Evolutionary conservation across 1,284 basidiomycete genomes (phyloP).

Genomic region (Naganishia liquefaciens): DNA sequence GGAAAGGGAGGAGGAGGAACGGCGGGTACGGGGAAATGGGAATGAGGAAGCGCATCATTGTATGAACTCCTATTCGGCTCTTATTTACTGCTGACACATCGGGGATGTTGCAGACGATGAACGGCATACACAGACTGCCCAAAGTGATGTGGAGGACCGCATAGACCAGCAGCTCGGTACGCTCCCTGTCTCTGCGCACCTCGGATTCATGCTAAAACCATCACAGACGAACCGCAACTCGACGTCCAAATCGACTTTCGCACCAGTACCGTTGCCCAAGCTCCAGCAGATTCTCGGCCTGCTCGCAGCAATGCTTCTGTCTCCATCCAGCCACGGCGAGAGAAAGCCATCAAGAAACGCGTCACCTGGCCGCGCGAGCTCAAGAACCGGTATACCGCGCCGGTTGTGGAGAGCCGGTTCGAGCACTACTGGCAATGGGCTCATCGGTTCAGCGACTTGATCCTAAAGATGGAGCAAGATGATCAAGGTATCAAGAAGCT

Average conservation of each 20-base stretch:
- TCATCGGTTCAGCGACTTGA: not conserved
- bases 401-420: not conserved
- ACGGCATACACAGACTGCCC: not conserved
- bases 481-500: not conserved
- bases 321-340: not conserved
- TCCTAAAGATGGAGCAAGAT: not conserved
- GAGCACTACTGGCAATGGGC: slow-evolving; percentile 2
- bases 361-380: not conserved
- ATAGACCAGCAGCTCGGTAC: too few relatives aligned
- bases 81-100: not conserved
- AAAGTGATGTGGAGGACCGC: too few relatives aligned
- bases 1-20: not conserved
- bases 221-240: not conserved
- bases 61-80: not conserved
- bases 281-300: too few relatives aligned
- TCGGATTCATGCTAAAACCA: too few relatives aligned
- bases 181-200: too few relatives aligned
- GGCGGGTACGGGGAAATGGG: not conserved
- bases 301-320: too few relatives aligned
- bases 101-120: not conserved
- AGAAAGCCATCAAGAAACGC: not conserved
- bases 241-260: slow-evolving; percentile 1
- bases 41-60: not conserved
- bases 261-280: too few relatives aligned
- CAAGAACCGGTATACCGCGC: not conserved